These are phyloP conservation scores for Taxillus chinensis DNA, from an alignment of 164 flowering plant species.

Conservation along the genomic window DNA sequence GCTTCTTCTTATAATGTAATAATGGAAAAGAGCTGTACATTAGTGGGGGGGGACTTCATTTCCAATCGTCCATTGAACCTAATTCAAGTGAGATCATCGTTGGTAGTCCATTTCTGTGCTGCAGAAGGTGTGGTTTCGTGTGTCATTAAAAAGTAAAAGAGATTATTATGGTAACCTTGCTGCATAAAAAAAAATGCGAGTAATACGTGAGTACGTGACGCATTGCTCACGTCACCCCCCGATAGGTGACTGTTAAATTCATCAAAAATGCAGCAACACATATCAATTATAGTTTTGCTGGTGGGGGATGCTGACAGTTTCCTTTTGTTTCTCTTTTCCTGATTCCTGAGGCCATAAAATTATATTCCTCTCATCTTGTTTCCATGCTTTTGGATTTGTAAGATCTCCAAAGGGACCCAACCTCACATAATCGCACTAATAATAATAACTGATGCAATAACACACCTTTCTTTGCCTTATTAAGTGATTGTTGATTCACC, in stretches of 20 bases:
- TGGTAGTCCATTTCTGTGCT: too few relatives aligned
- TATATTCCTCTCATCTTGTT: slow-evolving; percentile 38
- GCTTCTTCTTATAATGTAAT: too few relatives aligned
- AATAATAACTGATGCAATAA: slow-evolving; percentile 39
- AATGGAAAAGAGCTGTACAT: too few relatives aligned
- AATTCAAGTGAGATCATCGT: too few relatives aligned
- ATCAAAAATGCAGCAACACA: slow-evolving; percentile 12
- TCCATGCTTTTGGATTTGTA: slow-evolving; percentile 35
- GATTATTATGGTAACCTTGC: too few relatives aligned
- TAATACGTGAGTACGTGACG: slow-evolving; percentile 10
- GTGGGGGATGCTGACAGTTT: slow-evolving; percentile 50
- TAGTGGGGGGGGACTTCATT: too few relatives aligned
- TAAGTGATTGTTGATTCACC: slow-evolving; percentile 47
- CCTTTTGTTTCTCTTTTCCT: slow-evolving; percentile 39
- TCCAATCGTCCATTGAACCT: too few relatives aligned
- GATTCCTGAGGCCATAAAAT: slow-evolving; percentile 40
- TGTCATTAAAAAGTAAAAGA: too few relatives aligned
- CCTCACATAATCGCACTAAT: slow-evolving; percentile 26
- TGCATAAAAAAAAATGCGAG: too few relatives aligned
- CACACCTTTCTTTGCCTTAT: slow-evolving; percentile 23
- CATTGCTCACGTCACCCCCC: slow-evolving; percentile 26
- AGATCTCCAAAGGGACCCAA: slow-evolving; percentile 17
- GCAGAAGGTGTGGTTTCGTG: too few relatives aligned
- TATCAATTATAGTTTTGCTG: slow-evolving; percentile 18
- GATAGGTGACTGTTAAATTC: slow-evolving; percentile 6